Base-by-base conservation (phyloP, 2,329 filamentous ascomycete species). In the Hypoxylon sp. region DNA sequence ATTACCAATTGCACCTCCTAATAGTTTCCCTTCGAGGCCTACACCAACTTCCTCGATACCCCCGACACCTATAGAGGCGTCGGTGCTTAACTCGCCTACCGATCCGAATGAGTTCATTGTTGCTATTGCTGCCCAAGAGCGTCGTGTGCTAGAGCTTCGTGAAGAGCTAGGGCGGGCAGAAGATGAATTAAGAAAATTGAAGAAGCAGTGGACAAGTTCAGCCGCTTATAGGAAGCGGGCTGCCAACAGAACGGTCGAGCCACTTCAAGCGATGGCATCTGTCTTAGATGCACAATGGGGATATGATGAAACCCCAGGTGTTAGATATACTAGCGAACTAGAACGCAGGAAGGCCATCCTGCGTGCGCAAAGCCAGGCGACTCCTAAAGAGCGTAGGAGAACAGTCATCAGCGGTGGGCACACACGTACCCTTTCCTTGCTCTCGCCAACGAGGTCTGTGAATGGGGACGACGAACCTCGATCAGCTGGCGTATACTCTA, bases 111-210 rank as follows among this genome's bases (percentile, higher is more conserved):
- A 90, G 55, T 92, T 98, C 75, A 90, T 99, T 71, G 94, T 93
- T 67, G 92, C 94, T 63, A 91, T 99, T 74, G 96, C 96, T 48
- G 90, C 93, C 13, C 94, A 98, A 81, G 96, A 99, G 82, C 87
- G 96, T 63, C 90, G 89, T 72, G 95, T 99, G 1, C 82, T 99
- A 63, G 96, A 98, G 80, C 83, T 99, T 57, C 91, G 90, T 65
- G 96, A 99, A 79, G 95, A 98, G 79, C 84, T 99, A n/a, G 82
- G 84, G 23, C 90, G 90, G 65, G 95, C 96, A 5, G 95, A 99
- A 78, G 81, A 83, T 11, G 92, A 97, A 50, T 83, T 99, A 43
- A 83, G 84, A 50, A 87, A 83, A 45, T 83, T 99, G 68, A 98
- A 98, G 83, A 91, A 88, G 75, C 91, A 94, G 79, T 98, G 93